These are phyloP conservation scores for Aspergillus homomorphus DNA, from an alignment of 495 filamentous ascomycete species.

Conservation along the genomic window DNA sequence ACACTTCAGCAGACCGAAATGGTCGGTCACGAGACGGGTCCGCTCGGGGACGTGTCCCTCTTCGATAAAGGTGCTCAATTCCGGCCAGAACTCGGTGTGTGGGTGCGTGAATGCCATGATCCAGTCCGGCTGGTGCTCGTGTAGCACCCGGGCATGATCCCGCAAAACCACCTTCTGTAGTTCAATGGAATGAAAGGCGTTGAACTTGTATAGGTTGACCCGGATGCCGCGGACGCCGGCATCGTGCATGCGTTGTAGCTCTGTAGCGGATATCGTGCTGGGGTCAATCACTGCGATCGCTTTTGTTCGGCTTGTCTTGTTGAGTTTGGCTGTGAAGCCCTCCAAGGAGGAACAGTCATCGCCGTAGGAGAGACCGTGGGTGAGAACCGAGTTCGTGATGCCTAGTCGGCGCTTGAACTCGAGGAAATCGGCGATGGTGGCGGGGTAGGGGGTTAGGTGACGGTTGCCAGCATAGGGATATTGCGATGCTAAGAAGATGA, in stretches of 20 bases:
- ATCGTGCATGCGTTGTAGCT: slow-evolving; percentile 19
- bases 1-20: slow-evolving; percentile 25
- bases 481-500: slow-evolving; percentile 18
- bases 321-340: slow-evolving; percentile 17
- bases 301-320: slow-evolving; percentile 10
- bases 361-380: slow-evolving; percentile 28
- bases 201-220: slow-evolving; percentile 26
- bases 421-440: slow-evolving; percentile 21
- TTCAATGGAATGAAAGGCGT: slow-evolving; percentile 26
- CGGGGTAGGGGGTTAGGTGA: slow-evolving; percentile 26
- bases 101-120: slow-evolving; percentile 29
- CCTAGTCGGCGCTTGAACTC: slow-evolving; percentile 22
- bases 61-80: slow-evolving; percentile 19
- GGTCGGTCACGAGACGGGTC: slow-evolving; percentile 24
- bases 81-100: slow-evolving; percentile 24
- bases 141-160: slow-evolving; percentile 16
- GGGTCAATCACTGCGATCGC: slow-evolving; percentile 28
- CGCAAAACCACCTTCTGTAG: slow-evolving; percentile 21
- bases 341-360: slow-evolving; percentile 21
- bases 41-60: slow-evolving; percentile 15
- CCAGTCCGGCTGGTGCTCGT: slow-evolving; percentile 16
- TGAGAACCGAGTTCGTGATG: slow-evolving; percentile 27
- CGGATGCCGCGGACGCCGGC: slow-evolving; percentile 24
- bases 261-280: slow-evolving; percentile 11
- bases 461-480: slow-evolving; percentile 23